phyloP scores from a whole-genome alignment of 495 filamentous ascomycete genomes.

The Aspergillus diversus region DNA sequence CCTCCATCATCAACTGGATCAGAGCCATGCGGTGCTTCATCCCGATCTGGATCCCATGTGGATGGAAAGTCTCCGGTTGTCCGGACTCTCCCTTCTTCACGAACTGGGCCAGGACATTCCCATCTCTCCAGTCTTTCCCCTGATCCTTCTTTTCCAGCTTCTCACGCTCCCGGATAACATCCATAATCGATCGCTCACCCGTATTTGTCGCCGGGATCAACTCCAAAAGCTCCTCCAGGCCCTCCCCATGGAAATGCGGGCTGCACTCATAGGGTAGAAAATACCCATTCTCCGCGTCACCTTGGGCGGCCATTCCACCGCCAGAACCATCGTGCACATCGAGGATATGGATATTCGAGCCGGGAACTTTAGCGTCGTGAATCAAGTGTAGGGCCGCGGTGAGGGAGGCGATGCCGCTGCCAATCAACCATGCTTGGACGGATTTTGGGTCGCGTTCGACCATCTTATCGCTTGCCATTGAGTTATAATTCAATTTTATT shows the following conservation, averaged over 20 bases:
- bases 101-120: background rate
- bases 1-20: constrained; percentile 33
- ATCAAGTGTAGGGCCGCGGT: constrained; percentile 43
- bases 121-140: background rate
- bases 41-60: constrained; percentile 12
- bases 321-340: constrained; percentile 31
- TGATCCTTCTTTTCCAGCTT: constrained; percentile 6
- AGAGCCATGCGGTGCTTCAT: constrained; percentile 32
- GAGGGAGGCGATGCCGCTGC: constrained; percentile 47
- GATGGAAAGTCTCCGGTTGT: constrained; percentile 7
- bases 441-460: constrained; percentile 30
- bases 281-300: constrained; percentile 33
- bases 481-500: no score
- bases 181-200: constrained; percentile 16
- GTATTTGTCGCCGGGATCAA: constrained; percentile 28
- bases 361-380: constrained; percentile 40
- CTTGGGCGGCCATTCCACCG: constrained; percentile 36
- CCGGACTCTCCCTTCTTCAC: constrained; percentile 5
- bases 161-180: constrained; percentile 21
- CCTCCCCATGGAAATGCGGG: constrained; percentile 40
- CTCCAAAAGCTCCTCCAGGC: constrained; percentile 39
- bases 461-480: no score
- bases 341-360: constrained; percentile 40
- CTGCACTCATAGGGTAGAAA: constrained; percentile 33
- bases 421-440: constrained; percentile 44